phyloP scores from a whole-genome alignment of 352 stramenopile species.

The Phytophthora megakarya region DNA sequence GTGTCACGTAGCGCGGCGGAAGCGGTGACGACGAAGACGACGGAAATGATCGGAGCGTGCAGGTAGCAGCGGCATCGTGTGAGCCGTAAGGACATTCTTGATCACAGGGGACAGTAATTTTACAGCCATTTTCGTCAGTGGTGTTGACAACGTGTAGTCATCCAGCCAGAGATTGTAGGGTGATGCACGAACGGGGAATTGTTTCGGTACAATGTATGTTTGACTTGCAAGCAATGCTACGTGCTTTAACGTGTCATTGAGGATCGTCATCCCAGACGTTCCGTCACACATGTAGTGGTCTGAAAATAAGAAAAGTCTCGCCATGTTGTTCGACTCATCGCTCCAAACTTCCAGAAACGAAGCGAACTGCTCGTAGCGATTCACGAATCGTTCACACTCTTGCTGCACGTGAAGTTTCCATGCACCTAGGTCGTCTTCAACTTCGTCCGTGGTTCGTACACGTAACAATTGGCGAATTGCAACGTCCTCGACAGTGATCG shows the following conservation, averaged over 20 bases:
- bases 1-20: slow-evolving; percentile 33
- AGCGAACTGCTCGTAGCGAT: slow-evolving; percentile 32
- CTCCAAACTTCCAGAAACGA: slow-evolving; percentile 32
- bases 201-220: slow-evolving; percentile 9
- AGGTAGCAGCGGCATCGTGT: slow-evolving; percentile 34
- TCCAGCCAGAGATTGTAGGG: slow-evolving; percentile 37
- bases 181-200: slow-evolving; percentile 29
- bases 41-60: slow-evolving; percentile 30
- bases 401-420: slow-evolving; percentile 31
- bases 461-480: slow-evolving; percentile 20
- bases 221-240: slow-evolving; percentile 12
- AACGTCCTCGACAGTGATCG: slow-evolving; percentile 32
- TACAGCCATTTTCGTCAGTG: slow-evolving; percentile 22
- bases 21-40: slow-evolving; percentile 33
- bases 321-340: slow-evolving; percentile 15
- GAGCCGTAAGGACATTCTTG: slow-evolving; percentile 19
- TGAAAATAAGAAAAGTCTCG: slow-evolving; percentile 45
- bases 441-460: slow-evolving; percentile 13
- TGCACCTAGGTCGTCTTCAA: slow-evolving; percentile 17
- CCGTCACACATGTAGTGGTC: slow-evolving; percentile 55
- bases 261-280: slow-evolving; percentile 38
- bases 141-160: slow-evolving; percentile 23
- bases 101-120: slow-evolving; percentile 23
- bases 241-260: slow-evolving; percentile 39
- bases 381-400: slow-evolving; percentile 26